These are phyloP conservation scores for Galerina marginata DNA, from an alignment of 768 basidiomycete genomes.

Conservation along the genomic window DNA sequence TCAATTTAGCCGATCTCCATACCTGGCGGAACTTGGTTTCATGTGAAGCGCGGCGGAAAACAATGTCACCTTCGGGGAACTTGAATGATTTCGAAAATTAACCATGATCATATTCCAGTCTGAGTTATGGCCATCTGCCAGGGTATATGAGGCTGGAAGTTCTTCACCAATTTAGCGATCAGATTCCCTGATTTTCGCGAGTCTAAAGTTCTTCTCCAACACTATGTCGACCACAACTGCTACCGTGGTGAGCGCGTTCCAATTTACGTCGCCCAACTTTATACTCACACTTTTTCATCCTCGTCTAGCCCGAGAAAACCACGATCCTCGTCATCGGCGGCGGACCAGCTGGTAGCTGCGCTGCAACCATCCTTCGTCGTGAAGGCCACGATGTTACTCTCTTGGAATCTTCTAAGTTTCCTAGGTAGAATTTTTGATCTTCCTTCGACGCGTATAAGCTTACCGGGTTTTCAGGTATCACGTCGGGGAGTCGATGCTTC, in stretches of 20 bases:
- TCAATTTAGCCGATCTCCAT: slow-evolving; percentile 7
- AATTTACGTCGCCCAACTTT: background rate
- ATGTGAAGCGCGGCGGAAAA: slow-evolving; percentile 3
- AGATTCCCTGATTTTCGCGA: slow-evolving; percentile 2
- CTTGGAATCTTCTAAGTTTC: slow-evolving; percentile 60
- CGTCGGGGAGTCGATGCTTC: slow-evolving; percentile 42
- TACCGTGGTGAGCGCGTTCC: background rate
- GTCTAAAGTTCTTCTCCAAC: background rate
- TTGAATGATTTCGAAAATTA: slow-evolving; percentile 10
- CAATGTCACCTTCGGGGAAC: slow-evolving; percentile 2
- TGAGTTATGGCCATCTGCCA: slow-evolving; percentile 2
- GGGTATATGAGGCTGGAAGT: background rate
- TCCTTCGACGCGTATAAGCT: background rate
- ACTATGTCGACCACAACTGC: background rate
- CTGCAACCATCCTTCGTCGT: slow-evolving; percentile 58
- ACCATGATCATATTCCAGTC: slow-evolving; percentile 3
- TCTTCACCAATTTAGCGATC: background rate
- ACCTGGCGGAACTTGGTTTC: slow-evolving; percentile 3
- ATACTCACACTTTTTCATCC: background rate
- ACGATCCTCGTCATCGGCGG: slow-evolving; percentile 58
- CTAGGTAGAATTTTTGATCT: slow-evolving; percentile 41
- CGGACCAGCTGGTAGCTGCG: slow-evolving; percentile 62
- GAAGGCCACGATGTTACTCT: slow-evolving; percentile 64
- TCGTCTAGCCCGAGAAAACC: slow-evolving; percentile 29
- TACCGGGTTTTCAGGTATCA: slow-evolving; percentile 37